Evolutionary conservation across 148 eudicot genomes (phyloP).

Genomic region (Chenopodium formosanum): DNA sequence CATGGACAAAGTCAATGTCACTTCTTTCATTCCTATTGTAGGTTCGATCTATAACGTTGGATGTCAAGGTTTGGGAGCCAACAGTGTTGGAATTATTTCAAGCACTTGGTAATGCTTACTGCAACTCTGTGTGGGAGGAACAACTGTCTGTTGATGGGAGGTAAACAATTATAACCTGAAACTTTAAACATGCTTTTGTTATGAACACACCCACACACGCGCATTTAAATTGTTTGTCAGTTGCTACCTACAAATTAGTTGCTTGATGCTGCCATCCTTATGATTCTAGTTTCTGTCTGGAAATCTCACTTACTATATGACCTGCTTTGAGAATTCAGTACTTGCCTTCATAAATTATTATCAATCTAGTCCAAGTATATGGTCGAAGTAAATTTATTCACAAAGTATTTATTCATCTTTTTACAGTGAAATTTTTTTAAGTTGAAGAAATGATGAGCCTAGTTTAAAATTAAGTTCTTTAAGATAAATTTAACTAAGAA

Average conservation of each 20-base stretch:
- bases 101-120: constrained; percentile 69
- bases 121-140: constrained; percentile 91
- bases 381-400: neutral
- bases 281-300: neutral
- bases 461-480: neutral
- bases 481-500: neutral
- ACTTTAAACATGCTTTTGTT: neutral
- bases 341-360: neutral
- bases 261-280: neutral
- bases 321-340: neutral
- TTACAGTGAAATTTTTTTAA: no score
- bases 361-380: neutral
- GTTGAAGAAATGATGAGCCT: neutral
- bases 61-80: constrained; percentile 94
- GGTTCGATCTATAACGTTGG: constrained; percentile 87
- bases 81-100: constrained; percentile 66
- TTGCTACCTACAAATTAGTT: neutral
- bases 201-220: neutral
- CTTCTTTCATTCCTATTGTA: constrained; percentile 30
- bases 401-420: no score
- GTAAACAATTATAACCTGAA: constrained; percentile 35
- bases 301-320: neutral
- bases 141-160: constrained; percentile 44
- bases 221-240: neutral
- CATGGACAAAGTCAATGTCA: neutral